These are phyloP conservation scores for Chalara sp. DNA, from an alignment of 2,329 filamentous ascomycete species.

Conservation along the genomic window DNA sequence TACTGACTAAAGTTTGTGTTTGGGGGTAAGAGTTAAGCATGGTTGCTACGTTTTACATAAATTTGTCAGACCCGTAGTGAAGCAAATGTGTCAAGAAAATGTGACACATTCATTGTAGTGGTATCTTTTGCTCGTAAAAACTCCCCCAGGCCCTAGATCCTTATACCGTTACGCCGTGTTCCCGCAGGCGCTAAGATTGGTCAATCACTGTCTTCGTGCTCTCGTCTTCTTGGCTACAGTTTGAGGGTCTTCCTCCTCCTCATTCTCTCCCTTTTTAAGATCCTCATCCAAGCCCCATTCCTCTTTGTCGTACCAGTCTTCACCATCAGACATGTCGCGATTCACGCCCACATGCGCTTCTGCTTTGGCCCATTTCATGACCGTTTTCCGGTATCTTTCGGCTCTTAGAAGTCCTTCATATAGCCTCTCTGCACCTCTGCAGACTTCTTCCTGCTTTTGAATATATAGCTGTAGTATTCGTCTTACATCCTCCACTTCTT, in stretches of 20 bases:
- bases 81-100: too few species aligned
- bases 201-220: slow-evolving; percentile 28
- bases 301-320: slow-evolving; percentile 83
- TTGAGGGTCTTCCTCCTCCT: slow-evolving; percentile 68
- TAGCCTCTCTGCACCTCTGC: slow-evolving; percentile 60
- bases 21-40: too few species aligned
- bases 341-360: slow-evolving; percentile 63
- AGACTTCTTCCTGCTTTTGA: slow-evolving; percentile 81
- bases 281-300: slow-evolving; percentile 71
- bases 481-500: slow-evolving; percentile 73
- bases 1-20: too few species aligned
- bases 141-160: too few species aligned
- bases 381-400: slow-evolving; percentile 63
- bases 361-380: slow-evolving; percentile 70
- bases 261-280: slow-evolving; percentile 74
- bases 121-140: too few species aligned
- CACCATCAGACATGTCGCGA: slow-evolving; percentile 73
- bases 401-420: slow-evolving; percentile 66
- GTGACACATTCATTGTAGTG: too few species aligned
- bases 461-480: slow-evolving; percentile 69
- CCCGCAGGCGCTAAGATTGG: too few species aligned
- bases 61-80: too few species aligned
- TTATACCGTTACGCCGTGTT: too few species aligned
- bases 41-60: too few species aligned
- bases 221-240: slow-evolving; percentile 43